Percentiles rank a stretch among this genome's conserved stretches.
Conservation (phyloP, 2,329 filamentous ascomycete genomes). For the Emericellopsis cladophorae region DNA sequence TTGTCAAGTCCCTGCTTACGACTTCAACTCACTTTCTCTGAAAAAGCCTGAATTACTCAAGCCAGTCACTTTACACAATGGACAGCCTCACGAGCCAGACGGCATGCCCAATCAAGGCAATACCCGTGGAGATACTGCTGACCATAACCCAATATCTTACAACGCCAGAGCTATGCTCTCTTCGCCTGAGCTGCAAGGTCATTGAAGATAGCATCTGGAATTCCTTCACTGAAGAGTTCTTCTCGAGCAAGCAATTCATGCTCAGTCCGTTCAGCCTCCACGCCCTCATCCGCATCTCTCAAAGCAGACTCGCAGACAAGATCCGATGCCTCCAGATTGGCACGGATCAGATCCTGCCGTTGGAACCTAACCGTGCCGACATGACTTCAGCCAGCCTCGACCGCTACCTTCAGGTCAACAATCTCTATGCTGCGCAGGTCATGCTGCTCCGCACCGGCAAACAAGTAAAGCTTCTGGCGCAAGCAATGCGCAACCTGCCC, state of each 20-base stretch:
- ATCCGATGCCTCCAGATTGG: constrained; percentile 23
- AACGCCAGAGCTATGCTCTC: constrained; percentile 38
- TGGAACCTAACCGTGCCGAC: neutral
- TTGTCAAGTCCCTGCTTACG: too few relatives aligned
- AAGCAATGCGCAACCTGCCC: constrained; percentile 40
- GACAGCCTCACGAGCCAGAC: neutral
- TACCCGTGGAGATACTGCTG: constrained; percentile 47
- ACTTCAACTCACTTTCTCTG: too few relatives aligned
- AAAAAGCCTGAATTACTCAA: too few relatives aligned
- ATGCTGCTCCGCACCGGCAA: constrained; percentile 22
- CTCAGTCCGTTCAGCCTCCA: constrained; percentile 42
- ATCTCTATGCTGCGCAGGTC: neutral
- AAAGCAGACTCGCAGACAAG: constrained; percentile 23
- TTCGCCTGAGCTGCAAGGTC: constrained; percentile 42
- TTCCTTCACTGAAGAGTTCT: constrained; percentile 49
- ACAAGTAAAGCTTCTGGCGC: constrained; percentile 38
- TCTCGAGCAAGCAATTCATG: constrained; percentile 55
- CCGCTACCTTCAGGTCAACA: neutral
- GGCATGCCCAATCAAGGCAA: neutral
- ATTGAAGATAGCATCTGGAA: constrained; percentile 41
- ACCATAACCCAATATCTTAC: constrained; percentile 38
- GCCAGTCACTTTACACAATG: too few relatives aligned
- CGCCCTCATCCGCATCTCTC: constrained; percentile 38
- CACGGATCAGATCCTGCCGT: constrained; percentile 7
- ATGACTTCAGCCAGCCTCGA: neutral